phyloP scores from a whole-genome alignment of 1,284 basidiomycete genomes.

The Cryptococcus wingfieldii region DNA sequence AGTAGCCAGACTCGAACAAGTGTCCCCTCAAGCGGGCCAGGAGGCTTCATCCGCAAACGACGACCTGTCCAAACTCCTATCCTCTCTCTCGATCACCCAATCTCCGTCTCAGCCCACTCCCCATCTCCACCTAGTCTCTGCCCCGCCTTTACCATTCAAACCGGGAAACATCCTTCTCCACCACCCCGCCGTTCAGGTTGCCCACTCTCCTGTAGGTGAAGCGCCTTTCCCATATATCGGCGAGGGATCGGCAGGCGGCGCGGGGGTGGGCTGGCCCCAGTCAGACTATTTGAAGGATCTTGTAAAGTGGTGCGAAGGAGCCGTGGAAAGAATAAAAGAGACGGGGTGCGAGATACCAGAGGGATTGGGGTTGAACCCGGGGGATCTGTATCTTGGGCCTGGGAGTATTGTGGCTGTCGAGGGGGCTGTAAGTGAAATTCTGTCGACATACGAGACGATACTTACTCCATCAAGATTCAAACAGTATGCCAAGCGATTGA shows the following conservation, averaged over 20 bases:
- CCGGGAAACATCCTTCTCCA: conserved; percentile 40
- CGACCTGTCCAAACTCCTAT: conserved; percentile 33
- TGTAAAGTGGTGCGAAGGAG: conserved; percentile 60
- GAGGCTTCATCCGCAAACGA: conserved; percentile 1
- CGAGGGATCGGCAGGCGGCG: neutral
- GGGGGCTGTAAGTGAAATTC: conserved; percentile 33
- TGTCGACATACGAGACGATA: too few relatives aligned
- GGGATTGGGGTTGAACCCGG: conserved; percentile 61
- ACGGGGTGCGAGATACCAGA: conserved; percentile 75
- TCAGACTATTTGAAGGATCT: conserved; percentile 42
- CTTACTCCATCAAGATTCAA: conserved; percentile 52
- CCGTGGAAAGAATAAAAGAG: conserved; percentile 60
- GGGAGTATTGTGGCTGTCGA: conserved; percentile 54
- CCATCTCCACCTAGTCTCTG: conserved; percentile 26
- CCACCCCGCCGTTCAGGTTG: conserved; percentile 42
- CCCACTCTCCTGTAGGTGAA: conserved; percentile 38
- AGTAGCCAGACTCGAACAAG: conserved; percentile 63
- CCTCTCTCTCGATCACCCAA: conserved; percentile 26
- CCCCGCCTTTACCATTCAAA: conserved; percentile 18
- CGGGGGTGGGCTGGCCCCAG: conserved; percentile 9
- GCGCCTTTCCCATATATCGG: conserved; percentile 35
- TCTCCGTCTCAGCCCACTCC: conserved; percentile 15
- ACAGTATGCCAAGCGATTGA: conserved; percentile 84
- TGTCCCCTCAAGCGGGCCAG: neutral
- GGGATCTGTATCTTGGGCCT: conserved; percentile 64